phyloP scores from a whole-genome alignment of 352 stramenopile species.

The Thalassiosira mediterranea region DNA sequence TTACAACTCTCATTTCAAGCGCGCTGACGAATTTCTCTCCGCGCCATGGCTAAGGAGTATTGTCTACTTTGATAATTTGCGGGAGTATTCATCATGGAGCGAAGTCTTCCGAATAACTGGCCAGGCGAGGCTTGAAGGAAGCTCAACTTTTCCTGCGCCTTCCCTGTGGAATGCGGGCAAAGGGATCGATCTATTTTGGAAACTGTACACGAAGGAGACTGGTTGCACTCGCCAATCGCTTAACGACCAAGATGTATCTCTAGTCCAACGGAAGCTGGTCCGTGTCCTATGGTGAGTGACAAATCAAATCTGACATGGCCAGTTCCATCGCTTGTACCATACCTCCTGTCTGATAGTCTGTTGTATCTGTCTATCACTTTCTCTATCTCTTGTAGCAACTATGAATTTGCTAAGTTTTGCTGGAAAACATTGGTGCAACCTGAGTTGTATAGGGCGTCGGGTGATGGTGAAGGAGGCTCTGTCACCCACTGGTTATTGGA shows the following conservation, averaged over 20 bases:
- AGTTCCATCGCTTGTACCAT: not conserved
- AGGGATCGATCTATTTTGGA: conserved; percentile 66
- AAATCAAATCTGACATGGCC: not conserved
- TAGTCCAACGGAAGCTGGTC: conserved; percentile 63
- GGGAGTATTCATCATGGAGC: conserved; percentile 51
- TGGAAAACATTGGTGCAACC: conserved; percentile 62
- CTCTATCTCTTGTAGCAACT: conserved; percentile 41
- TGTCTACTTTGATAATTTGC: conserved; percentile 63
- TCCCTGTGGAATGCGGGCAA: conserved; percentile 51
- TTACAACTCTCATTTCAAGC: conserved; percentile 13
- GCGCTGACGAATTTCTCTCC: conserved; percentile 51
- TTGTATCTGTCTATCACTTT: conserved; percentile 2
- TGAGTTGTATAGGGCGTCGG: conserved; percentile 17
- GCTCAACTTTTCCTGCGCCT: conserved; percentile 43
- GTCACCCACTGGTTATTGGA: conserved; percentile 55
- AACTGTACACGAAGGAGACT: conserved; percentile 57
- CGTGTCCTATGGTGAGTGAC: conserved; percentile 42
- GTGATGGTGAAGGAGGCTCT: not conserved
- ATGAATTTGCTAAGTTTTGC: conserved; percentile 72
- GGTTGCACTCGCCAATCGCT: conserved; percentile 45
- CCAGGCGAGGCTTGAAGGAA: conserved; percentile 7
- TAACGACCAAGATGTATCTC: conserved; percentile 49
- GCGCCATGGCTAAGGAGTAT: conserved; percentile 33
- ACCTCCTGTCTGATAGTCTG: not conserved
- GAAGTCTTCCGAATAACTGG: conserved; percentile 60